Base-by-base conservation (phyloP, 208 protist genomes). In the Crithidia bombi region DNA sequence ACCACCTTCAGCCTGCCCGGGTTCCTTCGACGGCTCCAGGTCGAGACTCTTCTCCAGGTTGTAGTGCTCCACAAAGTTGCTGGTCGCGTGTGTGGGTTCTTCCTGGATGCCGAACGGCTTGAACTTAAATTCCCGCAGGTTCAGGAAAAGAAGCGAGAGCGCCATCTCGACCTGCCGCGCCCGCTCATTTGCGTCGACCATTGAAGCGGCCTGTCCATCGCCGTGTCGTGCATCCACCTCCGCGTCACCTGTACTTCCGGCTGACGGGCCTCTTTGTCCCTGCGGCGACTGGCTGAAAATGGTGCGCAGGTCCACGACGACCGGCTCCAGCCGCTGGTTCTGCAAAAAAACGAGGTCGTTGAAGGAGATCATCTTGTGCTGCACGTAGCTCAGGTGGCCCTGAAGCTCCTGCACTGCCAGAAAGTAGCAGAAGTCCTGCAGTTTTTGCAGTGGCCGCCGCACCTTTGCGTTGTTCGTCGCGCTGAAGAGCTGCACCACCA, bases 21-120 rank as follows among this genome's bases (percentile, higher is more conserved):
- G 21, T 23, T 73, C 41, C 54, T 61, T 75, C 38, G 61, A 39
- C 23, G 44, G 32, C 56, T 64, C 59, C 41, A 66, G 49, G 46
- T 64, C 68, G 32, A 75, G 55, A 21, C 72, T 75, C 46, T 79
- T 77, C 33, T 87, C 79, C 26, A 96, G 72, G 43, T 82, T 86
- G 74, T 96, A 96, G 75, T 95, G 82, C 68, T 92, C 87, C 21
- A 91, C 75, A 65, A 96, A 96, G 71, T 86, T 89, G 69, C 89
- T 94, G 14, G 82, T 67, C 9, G 79, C 65, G 68, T 87, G 79
- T 14, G 68, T 73, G 17, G 73, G 65, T 50, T 81, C 76, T 51
- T 83, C 82, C 36, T 92, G 79, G 1, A 93, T 72, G n/a, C 88
- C 67, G 56, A 96, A 88, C 25, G 80, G 81, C 71, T 93, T 94